Evolutionary conservation across 106 monocot genomes (phyloP).

Genomic region (Dioscorea zingiberensis): DNA sequence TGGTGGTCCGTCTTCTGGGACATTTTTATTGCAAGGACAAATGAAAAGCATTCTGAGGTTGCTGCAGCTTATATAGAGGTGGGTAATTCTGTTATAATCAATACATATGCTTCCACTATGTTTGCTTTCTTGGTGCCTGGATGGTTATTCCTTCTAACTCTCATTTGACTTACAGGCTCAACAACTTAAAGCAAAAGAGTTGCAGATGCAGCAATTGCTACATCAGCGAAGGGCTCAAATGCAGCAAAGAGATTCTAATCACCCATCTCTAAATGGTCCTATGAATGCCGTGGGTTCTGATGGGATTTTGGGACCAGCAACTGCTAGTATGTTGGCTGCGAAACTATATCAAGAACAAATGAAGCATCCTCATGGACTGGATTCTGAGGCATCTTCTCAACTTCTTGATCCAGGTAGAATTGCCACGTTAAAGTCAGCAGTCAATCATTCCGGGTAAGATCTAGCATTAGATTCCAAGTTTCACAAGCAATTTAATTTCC

Average conservation of each 20-base stretch:
- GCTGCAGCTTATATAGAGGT: conserved; percentile 84
- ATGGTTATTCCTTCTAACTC: not conserved
- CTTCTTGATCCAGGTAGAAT: conserved; percentile 80
- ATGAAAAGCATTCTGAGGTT: conserved; percentile 92
- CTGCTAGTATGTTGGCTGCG: conserved; percentile 78
- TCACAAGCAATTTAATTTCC: no score
- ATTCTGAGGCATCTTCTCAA: conserved; percentile 57
- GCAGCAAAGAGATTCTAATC: conserved; percentile 33
- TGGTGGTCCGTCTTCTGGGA: conserved; percentile 99
- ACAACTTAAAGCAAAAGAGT: conserved; percentile 65
- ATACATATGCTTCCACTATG: not conserved
- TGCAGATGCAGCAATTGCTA: conserved; percentile 21
- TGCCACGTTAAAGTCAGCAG: conserved; percentile 70
- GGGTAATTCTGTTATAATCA: not conserved
- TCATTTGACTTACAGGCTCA: conserved; percentile 58
- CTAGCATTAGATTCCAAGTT: not conserved
- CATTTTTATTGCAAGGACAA: conserved; percentile 90
- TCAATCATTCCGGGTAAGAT: conserved; percentile 61
- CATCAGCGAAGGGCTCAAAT: conserved; percentile 36
- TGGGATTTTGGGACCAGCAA: conserved; percentile 62
- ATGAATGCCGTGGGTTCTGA: conserved; percentile 53
- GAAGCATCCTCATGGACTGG: conserved; percentile 66
- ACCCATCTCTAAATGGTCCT: conserved; percentile 49
- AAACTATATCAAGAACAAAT: conserved; percentile 86
- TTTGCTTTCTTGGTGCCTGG: not conserved